Percentiles rank a stretch among this genome's conserved stretches.
phyloP scores from a whole-genome alignment of 2,329 filamentous ascomycete genomes.

The Davidsoniella neocaledoniae region DNA sequence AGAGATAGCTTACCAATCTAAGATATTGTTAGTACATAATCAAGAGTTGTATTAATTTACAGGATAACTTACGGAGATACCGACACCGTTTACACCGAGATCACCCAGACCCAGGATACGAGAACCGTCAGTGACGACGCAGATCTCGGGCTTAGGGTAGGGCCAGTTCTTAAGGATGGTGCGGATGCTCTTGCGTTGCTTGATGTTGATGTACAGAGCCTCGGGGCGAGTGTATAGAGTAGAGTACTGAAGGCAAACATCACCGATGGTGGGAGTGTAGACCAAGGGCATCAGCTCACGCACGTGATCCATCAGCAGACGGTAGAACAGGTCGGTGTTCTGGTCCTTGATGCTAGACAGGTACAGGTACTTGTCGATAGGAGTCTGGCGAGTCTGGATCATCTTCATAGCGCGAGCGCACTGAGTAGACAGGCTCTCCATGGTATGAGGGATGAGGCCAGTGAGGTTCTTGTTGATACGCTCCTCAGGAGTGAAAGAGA shows the following conservation, averaged over 20 bases:
- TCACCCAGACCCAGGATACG: conserved; percentile 86
- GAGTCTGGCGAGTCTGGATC: conserved; percentile 50
- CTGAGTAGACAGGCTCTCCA: conserved; percentile 43
- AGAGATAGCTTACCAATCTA: conserved; percentile 83
- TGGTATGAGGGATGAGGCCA: conserved; percentile 46
- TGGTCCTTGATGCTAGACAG: conserved; percentile 57
- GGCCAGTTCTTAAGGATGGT: conserved; percentile 91
- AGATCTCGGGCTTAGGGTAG: conserved; percentile 77
- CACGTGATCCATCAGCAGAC: conserved; percentile 60
- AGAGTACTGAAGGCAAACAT: conserved; percentile 92
- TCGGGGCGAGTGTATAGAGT: conserved; percentile 91
- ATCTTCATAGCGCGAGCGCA: conserved; percentile 54
- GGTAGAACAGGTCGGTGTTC: conserved; percentile 70
- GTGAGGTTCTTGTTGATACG: conserved; percentile 48
- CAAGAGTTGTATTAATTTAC: background rate
- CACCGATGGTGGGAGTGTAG: conserved; percentile 82
- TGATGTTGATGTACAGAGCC: conserved; percentile 89
- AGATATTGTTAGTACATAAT: conserved; percentile 3
- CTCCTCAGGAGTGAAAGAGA: conserved; percentile 48
- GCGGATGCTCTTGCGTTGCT: conserved; percentile 78
- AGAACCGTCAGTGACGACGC: conserved; percentile 90
- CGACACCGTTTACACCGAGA: conserved; percentile 91
- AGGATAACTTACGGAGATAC: conserved; percentile 57
- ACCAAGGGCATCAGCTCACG: conserved; percentile 69
- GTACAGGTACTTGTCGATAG: conserved; percentile 72